Evolutionary conservation across 345 rosid species (phyloP).

Genomic region (Gossypium stocksii): DNA sequence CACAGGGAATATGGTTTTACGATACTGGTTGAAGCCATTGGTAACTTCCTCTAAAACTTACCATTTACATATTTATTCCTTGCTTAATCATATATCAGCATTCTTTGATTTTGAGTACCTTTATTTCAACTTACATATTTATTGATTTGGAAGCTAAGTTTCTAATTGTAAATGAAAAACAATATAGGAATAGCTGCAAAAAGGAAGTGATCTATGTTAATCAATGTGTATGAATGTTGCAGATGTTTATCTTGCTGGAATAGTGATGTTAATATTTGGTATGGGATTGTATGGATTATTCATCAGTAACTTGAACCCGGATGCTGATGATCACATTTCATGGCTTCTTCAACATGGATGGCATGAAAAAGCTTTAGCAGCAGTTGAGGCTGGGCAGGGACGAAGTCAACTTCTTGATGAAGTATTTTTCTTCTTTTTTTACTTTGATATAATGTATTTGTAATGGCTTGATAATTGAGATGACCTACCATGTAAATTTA

Average conservation of each 20-base stretch:
- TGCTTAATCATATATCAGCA: no score
- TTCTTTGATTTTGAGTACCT: no score
- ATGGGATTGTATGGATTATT: constrained; percentile 93
- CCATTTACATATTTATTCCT: no score
- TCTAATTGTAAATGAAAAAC: no score
- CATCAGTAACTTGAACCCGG: constrained; percentile 56
- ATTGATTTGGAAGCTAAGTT: no score
- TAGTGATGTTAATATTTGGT: constrained; percentile 89
- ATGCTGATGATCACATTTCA: constrained; percentile 91
- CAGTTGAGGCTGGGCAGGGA: constrained; percentile 97
- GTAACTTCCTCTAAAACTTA: constrained; percentile 26
- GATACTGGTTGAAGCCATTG: constrained; percentile 89
- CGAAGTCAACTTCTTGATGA: constrained; percentile 89
- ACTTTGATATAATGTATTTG: not conserved
- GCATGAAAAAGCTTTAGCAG: constrained; percentile 98
- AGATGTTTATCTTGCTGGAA: constrained; percentile 96
- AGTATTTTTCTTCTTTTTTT: constrained; percentile 36
- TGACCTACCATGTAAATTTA: not conserved
- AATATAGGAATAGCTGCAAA: no score
- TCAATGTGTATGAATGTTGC: constrained; percentile 18
- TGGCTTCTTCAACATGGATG: constrained; percentile 99
- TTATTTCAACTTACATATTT: no score
- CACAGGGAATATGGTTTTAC: constrained; percentile 83
- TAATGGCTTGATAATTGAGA: not conserved
- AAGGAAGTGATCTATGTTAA: no score